phyloP scores from a whole-genome alignment of 768 basidiomycete genomes.

The Tricholoma matsutake region DNA sequence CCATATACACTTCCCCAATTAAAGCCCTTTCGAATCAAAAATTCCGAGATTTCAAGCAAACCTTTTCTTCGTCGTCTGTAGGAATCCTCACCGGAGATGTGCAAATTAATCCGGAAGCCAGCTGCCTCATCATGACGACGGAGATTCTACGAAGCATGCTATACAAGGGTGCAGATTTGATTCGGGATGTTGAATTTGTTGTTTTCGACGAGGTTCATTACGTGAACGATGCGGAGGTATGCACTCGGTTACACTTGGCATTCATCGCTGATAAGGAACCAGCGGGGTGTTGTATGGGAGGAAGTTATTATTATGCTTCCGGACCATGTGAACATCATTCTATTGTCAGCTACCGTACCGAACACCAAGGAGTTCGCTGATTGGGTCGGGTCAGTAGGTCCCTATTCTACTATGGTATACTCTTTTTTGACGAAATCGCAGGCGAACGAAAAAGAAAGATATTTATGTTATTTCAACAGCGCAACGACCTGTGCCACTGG shows the following conservation, averaged over 20 bases:
- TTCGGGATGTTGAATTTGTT: constrained; percentile 98
- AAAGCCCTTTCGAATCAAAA: constrained; percentile 99
- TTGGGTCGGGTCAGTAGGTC: constrained; percentile 87
- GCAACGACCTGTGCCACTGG: constrained; percentile 93
- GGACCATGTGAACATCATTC: constrained; percentile 96
- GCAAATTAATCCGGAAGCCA: constrained; percentile 97
- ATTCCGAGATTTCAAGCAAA: constrained; percentile 97
- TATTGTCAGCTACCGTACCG: constrained; percentile 95
- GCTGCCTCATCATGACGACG: constrained; percentile 96
- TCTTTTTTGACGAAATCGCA: constrained; percentile 29
- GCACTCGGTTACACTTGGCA: constrained; percentile 4
- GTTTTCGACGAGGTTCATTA: constrained; percentile 99
- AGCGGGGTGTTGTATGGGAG: constrained; percentile 99
- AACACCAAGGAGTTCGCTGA: constrained; percentile 98
- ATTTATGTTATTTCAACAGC: constrained; percentile 98
- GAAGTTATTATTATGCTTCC: constrained; percentile 99
- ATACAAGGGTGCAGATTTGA: constrained; percentile 97
- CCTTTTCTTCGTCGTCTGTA: constrained; percentile 86
- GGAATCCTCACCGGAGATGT: constrained; percentile 99
- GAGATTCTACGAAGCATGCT: constrained; percentile 98
- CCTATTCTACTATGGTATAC: not conserved
- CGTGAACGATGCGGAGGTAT: constrained; percentile 96
- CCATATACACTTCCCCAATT: constrained; percentile 98
- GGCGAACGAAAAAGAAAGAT: constrained; percentile 98
- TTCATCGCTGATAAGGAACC: constrained; percentile 10